phyloP scores from a whole-genome alignment of 805 yeast genomes.

The Teunomyces aglyptinius region DNA sequence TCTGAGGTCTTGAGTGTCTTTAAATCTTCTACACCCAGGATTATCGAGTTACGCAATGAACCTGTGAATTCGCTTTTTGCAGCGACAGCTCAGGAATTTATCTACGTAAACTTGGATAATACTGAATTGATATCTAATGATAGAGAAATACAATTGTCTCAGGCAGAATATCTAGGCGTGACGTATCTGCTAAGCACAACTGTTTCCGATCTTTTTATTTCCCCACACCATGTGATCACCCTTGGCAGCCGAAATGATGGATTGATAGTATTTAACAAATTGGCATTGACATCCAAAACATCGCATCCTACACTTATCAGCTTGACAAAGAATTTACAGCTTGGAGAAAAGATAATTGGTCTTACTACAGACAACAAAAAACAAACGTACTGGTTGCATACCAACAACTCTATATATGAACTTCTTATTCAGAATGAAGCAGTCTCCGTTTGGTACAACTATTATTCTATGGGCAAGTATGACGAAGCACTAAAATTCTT shows the following conservation, averaged over 20 bases:
- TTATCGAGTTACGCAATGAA: not conserved
- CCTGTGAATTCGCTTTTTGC: constrained; percentile 12
- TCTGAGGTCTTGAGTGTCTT: constrained; percentile 30
- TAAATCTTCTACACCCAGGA: constrained; percentile 17
- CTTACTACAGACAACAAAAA: constrained; percentile 27
- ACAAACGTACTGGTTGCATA: constrained; percentile 75
- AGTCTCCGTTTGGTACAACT: constrained; percentile 65
- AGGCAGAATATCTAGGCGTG: constrained; percentile 13
- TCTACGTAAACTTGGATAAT: constrained; percentile 12
- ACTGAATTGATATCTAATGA: constrained; percentile 29
- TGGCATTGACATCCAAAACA: constrained; percentile 15
- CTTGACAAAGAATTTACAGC: constrained; percentile 5
- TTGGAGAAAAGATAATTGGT: constrained; percentile 20
- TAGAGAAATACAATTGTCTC: constrained; percentile 22
- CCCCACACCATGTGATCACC: constrained; percentile 31
- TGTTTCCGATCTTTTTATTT: constrained; percentile 18
- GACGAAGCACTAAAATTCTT: constrained; percentile 12
- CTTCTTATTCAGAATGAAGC: constrained; percentile 67
- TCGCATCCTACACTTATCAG: constrained; percentile 3
- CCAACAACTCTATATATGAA: constrained; percentile 63
- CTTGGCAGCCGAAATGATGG: constrained; percentile 14
- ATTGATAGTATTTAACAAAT: constrained; percentile 28
- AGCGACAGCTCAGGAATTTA: constrained; percentile 13
- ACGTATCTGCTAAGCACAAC: constrained; percentile 6
- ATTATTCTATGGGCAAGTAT: constrained; percentile 45